phyloP scores from a whole-genome alignment of 192 early-diverging fungal genomes.

The Cetraspora pellucida region DNA sequence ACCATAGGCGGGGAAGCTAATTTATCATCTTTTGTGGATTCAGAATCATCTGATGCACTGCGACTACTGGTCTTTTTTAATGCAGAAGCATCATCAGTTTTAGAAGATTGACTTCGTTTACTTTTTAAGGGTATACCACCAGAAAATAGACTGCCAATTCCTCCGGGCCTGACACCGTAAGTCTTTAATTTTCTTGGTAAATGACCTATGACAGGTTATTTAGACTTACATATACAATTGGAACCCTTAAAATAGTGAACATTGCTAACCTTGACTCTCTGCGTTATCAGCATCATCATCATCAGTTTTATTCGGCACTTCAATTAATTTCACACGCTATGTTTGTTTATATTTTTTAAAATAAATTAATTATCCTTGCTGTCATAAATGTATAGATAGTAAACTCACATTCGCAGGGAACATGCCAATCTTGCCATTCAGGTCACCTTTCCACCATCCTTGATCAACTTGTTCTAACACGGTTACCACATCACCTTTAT shows the following conservation, averaged over 20 bases:
- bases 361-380: not conserved
- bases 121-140: slow-evolving; percentile 75
- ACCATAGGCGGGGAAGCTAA: not conserved
- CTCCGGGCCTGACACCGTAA: slow-evolving; percentile 79
- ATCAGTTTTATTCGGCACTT: slow-evolving; percentile 33
- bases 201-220: not conserved
- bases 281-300: slow-evolving; percentile 36
- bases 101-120: slow-evolving; percentile 34
- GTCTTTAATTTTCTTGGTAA: slow-evolving; percentile 66
- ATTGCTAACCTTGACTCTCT: not conserved
- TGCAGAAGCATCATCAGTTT: not conserved
- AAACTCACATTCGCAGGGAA: slow-evolving; percentile 64
- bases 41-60: not conserved
- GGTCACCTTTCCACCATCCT: slow-evolving; percentile 71
- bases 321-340: slow-evolving; percentile 47
- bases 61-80: not conserved
- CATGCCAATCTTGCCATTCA: slow-evolving; percentile 67
- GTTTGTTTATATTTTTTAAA: not conserved
- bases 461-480: slow-evolving; percentile 62
- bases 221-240: not conserved
- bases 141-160: slow-evolving; percentile 73
- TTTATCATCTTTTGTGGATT: not conserved
- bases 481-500: slow-evolving; percentile 67
- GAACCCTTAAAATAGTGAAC: not conserved
- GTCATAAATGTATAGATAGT: not conserved